Conservation (phyloP, 768 basidiomycete genomes). For the Paxillus rubicundulus region DNA sequence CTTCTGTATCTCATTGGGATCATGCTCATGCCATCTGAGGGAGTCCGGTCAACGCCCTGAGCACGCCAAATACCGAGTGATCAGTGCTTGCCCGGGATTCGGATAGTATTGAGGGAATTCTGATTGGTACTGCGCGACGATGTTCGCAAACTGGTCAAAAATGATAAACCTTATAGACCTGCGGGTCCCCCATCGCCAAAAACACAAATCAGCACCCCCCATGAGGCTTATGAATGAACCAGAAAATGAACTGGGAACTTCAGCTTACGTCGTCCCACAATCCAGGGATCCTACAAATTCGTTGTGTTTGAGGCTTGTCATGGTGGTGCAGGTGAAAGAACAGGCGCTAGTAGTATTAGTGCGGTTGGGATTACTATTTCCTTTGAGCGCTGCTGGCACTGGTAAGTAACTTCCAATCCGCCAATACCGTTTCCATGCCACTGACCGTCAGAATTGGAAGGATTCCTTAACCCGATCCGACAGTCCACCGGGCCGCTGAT, state of each 20-base stretch:
- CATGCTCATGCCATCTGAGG: conserved; percentile 91
- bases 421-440: too few relatives aligned
- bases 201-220: background rate
- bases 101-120: conserved; percentile 96
- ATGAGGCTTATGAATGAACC: background rate
- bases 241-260: background rate
- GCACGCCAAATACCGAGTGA: background rate
- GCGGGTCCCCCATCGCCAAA: conserved; percentile 4
- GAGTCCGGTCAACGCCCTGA: background rate
- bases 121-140: conserved; percentile 83
- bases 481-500: too few relatives aligned
- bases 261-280: conserved; percentile 90
- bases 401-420: too few relatives aligned
- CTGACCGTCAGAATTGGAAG: too few relatives aligned
- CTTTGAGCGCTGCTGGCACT: conserved; percentile 12
- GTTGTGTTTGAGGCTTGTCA: conserved; percentile 51
- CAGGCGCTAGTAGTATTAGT: background rate
- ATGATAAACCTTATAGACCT: conserved; percentile 92
- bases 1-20: conserved; percentile 76
- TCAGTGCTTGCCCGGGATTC: conserved; percentile 63
- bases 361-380: conserved; percentile 2
- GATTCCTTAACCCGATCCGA: too few relatives aligned
- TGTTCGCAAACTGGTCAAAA: conserved; percentile 83
- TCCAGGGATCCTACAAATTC: conserved; percentile 92
- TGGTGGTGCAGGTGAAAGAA: conserved; percentile 10